Percentiles rank a stretch among this genome's conserved stretches.
These are phyloP conservation scores for Ceraceosorus guamensis DNA, from an alignment of 1,284 basidiomycete species.

Conservation along the genomic window DNA sequence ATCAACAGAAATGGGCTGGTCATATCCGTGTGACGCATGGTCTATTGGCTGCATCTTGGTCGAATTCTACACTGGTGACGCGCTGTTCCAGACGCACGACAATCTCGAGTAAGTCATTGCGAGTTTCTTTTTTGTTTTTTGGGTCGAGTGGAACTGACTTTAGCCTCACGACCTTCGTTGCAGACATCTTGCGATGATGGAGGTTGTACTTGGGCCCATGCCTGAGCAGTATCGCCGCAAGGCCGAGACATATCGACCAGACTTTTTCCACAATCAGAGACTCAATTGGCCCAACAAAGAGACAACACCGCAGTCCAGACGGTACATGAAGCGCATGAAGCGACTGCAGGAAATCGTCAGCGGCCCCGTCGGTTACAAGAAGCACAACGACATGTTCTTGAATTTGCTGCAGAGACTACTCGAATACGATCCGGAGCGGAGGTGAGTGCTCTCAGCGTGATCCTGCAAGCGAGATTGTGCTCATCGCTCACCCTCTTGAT, in stretches of 20 bases:
- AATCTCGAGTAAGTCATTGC: conserved; percentile 63
- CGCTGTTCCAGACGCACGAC: conserved; percentile 97
- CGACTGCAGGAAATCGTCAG: conserved; percentile 79
- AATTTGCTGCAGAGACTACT: conserved; percentile 80
- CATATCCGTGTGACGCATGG: conserved; percentile 95
- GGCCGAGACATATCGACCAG: conserved; percentile 63
- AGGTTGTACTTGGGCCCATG: conserved; percentile 95
- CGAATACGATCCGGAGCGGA: conserved; percentile 77
- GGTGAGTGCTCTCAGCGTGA: neutral
- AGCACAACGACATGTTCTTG: conserved; percentile 67
- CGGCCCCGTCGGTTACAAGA: conserved; percentile 21
- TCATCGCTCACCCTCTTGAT: neutral
- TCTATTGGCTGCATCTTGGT: conserved; percentile 98
- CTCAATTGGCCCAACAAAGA: conserved; percentile 87
- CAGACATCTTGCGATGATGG: conserved; percentile 96
- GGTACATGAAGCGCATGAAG: conserved; percentile 83
- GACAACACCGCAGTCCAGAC: conserved; percentile 79
- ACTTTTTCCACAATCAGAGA: conserved; percentile 79
- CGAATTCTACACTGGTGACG: conserved; percentile 95
- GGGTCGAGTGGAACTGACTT: too few relatives aligned
- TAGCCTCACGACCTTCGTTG: conserved; percentile 4
- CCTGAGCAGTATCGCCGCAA: conserved; percentile 65
- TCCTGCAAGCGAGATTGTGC: neutral
- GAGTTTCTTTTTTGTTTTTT: too few relatives aligned
- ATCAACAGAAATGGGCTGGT: conserved; percentile 68